Conservation (phyloP, 192 early-diverging fungal species). For the Chytriomyces sp. region DNA sequence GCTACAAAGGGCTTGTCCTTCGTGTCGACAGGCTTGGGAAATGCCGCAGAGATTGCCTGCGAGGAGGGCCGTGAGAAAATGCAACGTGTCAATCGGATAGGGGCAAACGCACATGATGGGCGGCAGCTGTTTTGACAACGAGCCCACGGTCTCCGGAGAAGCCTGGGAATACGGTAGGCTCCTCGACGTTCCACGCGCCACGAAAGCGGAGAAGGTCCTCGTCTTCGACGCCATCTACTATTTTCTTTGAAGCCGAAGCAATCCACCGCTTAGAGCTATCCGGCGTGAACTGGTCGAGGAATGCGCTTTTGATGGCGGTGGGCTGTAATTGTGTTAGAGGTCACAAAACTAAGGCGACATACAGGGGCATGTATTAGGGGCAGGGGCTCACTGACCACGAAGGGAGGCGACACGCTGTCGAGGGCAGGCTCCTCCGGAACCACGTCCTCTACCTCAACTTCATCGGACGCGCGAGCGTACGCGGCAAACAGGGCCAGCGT, state of each 20-base stretch:
- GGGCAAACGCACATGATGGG: conserved; percentile 67
- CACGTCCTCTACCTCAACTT: conserved; percentile 3
- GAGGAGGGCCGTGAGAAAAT: neutral
- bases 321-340: conserved; percentile 48
- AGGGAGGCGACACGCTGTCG: neutral
- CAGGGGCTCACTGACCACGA: conserved; percentile 2
- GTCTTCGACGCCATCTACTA: conserved; percentile 71
- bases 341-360: too few relatives aligned
- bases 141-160: conserved; percentile 73
- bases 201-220: conserved; percentile 70
- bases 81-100: neutral
- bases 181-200: conserved; percentile 79
- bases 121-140: conserved; percentile 77
- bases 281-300: conserved; percentile 73
- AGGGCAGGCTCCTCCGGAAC: neutral
- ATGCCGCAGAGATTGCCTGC: conserved; percentile 75
- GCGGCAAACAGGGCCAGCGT: neutral
- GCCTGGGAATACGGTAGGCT: conserved; percentile 47
- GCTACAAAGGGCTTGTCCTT: conserved; percentile 72
- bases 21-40: conserved; percentile 72
- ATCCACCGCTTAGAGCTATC: conserved; percentile 68
- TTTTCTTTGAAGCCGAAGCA: conserved; percentile 68
- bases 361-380: too few relatives aligned
- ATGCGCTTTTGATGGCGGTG: conserved; percentile 61
- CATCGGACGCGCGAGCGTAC: neutral